phyloP scores from a whole-genome alignment of 1,139 yeast species.

The Saccharomyces hybrid region DNA sequence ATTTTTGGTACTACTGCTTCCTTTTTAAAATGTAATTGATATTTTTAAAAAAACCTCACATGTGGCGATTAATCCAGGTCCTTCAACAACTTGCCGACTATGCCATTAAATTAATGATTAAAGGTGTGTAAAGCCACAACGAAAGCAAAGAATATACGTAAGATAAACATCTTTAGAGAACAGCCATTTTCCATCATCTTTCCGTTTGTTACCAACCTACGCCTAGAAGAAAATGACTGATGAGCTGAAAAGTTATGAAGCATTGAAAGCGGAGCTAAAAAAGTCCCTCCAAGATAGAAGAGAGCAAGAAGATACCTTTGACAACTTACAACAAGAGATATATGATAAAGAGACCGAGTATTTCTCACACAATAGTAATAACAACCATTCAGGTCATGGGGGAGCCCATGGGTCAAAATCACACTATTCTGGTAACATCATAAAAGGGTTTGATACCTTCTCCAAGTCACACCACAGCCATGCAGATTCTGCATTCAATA shows the following conservation, averaged over 20 bases:
- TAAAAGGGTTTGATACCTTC: conserved; percentile 83
- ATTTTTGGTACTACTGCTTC: background rate
- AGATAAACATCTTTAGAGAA: background rate
- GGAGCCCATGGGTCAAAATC: conserved; percentile 10
- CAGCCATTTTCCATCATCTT: background rate
- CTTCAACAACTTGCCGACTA: background rate
- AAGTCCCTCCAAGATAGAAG: conserved; percentile 59
- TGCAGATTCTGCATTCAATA: conserved; percentile 46
- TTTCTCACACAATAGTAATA: conserved; percentile 49
- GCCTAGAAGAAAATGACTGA: conserved; percentile 17
- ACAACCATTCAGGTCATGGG: conserved; percentile 13
- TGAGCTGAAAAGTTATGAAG: conserved; percentile 51
- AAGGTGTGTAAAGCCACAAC: background rate
- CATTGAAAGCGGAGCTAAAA: conserved; percentile 59
- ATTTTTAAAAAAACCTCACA: background rate
- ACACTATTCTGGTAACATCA: conserved; percentile 64
- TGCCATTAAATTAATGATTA: background rate
- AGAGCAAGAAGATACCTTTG: conserved; percentile 55
- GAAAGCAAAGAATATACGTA: background rate
- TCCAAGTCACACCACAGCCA: conserved; percentile 45
- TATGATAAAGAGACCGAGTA: conserved; percentile 76
- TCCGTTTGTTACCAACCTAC: background rate
- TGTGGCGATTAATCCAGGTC: background rate
- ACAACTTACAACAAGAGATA: conserved; percentile 67
- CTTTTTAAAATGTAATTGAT: background rate